A percentile compares a stretch with the other conserved stretches of the same genome.
These are phyloP conservation scores for Ceratobasidium sp. DNA, from an alignment of 1,284 basidiomycete genomes.

Conservation along the genomic window DNA sequence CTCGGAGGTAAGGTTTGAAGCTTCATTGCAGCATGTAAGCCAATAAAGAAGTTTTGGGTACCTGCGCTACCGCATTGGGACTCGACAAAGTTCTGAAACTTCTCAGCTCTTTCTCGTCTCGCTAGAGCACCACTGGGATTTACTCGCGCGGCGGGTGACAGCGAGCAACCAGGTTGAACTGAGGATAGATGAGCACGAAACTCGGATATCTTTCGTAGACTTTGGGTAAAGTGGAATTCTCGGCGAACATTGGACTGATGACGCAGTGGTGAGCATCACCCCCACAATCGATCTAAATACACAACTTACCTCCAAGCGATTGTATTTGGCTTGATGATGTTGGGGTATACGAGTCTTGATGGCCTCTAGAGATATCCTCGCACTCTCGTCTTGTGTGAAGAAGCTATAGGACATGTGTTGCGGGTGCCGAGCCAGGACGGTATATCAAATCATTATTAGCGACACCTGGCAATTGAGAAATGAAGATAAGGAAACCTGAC, in stretches of 20 bases:
- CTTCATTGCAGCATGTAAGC: slow-evolving; percentile 40
- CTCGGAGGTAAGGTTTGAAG: slow-evolving; percentile 40
- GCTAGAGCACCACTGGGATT: slow-evolving; percentile 33
- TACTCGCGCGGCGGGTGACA: slow-evolving; percentile 36
- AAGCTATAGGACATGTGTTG: slow-evolving; percentile 35
- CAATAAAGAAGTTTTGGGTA: slow-evolving; percentile 43
- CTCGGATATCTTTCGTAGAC: slow-evolving; percentile 33
- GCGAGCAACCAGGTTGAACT: slow-evolving; percentile 39
- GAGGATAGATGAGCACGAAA: slow-evolving; percentile 41
- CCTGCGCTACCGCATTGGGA: slow-evolving; percentile 41
- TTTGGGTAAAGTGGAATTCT: slow-evolving; percentile 27
- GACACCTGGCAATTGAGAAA: slow-evolving; percentile 21
- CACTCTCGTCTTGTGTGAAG: slow-evolving; percentile 40
- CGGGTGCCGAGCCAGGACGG: slow-evolving; percentile 10
- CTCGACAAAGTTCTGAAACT: slow-evolving; percentile 38
- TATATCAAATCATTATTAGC: slow-evolving; percentile 22
- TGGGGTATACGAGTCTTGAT: slow-evolving; percentile 39
- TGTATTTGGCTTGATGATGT: slow-evolving; percentile 43
- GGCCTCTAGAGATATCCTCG: slow-evolving; percentile 39
- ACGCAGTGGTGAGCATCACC: neutral
- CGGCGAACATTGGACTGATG: slow-evolving; percentile 22
- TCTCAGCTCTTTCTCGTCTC: slow-evolving; percentile 37
- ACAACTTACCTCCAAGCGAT: slow-evolving; percentile 41
- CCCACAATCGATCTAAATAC: slow-evolving; percentile 13
- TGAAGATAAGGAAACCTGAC: slow-evolving; percentile 12